Evolutionary conservation across 2,329 filamentous ascomycete species (phyloP).

Genomic region (Fusarium caatingaense): DNA sequence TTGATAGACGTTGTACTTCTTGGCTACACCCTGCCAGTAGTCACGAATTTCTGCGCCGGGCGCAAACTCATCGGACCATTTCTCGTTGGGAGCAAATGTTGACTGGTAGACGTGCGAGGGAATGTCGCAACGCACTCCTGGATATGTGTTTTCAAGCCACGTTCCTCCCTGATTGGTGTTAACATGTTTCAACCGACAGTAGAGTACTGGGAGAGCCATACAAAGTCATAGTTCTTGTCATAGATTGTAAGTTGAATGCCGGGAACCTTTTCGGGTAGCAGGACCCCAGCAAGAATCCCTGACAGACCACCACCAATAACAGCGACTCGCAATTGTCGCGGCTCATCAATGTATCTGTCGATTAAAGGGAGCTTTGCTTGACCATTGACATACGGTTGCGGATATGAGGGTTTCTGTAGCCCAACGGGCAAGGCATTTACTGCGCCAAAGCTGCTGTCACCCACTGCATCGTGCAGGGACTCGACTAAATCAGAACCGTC

Average conservation of each 20-base stretch:
- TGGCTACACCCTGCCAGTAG: slow-evolving; percentile 71
- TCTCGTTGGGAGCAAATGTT: slow-evolving; percentile 72
- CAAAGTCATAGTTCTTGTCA: neutral
- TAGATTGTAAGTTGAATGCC: neutral
- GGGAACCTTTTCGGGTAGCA: neutral
- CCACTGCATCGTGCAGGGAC: neutral
- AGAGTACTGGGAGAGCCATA: neutral
- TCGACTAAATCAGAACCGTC: neutral
- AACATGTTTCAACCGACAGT: neutral
- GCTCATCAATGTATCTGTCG: neutral
- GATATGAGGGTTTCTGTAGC: neutral
- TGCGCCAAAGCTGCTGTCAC: neutral
- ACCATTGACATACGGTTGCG: neutral
- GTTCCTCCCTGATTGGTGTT: slow-evolving; percentile 32
- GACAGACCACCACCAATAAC: neutral
- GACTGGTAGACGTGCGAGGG: slow-evolving; percentile 76
- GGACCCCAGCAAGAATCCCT: neutral
- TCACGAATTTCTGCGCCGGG: slow-evolving; percentile 72
- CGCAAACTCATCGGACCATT: slow-evolving; percentile 76
- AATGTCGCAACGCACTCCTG: slow-evolving; percentile 73
- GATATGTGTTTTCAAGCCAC: slow-evolving; percentile 67
- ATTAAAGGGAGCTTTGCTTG: neutral
- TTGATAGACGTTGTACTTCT: slow-evolving; percentile 71
- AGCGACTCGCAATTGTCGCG: neutral
- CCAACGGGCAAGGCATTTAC: neutral